Base-by-base conservation (phyloP, 2,329 filamentous ascomycete species). In the Neonectria punicea region DNA sequence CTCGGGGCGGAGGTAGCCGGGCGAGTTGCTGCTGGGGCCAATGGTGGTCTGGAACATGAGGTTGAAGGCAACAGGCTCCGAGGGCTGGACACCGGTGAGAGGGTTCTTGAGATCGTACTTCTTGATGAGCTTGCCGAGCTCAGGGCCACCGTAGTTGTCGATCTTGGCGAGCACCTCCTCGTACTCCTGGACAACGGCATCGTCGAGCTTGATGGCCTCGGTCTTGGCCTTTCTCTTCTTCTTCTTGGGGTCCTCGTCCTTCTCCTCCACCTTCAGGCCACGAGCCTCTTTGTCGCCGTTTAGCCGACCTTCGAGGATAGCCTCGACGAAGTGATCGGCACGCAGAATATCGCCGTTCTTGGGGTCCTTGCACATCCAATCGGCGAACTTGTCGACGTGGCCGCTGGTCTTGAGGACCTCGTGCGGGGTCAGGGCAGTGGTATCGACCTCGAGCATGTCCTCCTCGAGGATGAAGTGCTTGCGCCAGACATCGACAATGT, bases 361-460 rank as follows among this genome's bases (percentile, higher is more conserved):
- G 68, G 95, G 93, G 80, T 99, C 96, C 82, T 97, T 97, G 90
- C 93, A 97, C 94, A 98, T 98, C 93, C 93, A 98, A 80, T 98
- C 95, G 81, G 93, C 92, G 77, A 98, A 98, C 82, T 97, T 97
- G 81, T 98, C 95, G 70, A 98, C 96, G 83, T 99, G 96, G 69
- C 96, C 96, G 79, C 90, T 93, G 58, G 95, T 97, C 87, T 98
- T 97, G 77, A 99, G 88, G 41, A 99, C 93, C 53, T 96, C 92
- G 75, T 96, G 90, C 36, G 96, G 96, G 44, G 96, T 99, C 77
- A 99, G 82, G 82, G 95, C 96, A 43, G 93, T 96, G 83, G 93
- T 97, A 83, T 97, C 94, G 70, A 97, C 90, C 83, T 97, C 93
- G 71, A 97, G 89, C 93, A 97, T 97, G 78, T 97, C 92, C 84